Evolutionary conservation across 208 protist genomes (phyloP), one percentile per base, ranked within the genome.

Genomic region (Crithidia sp.): DNA sequence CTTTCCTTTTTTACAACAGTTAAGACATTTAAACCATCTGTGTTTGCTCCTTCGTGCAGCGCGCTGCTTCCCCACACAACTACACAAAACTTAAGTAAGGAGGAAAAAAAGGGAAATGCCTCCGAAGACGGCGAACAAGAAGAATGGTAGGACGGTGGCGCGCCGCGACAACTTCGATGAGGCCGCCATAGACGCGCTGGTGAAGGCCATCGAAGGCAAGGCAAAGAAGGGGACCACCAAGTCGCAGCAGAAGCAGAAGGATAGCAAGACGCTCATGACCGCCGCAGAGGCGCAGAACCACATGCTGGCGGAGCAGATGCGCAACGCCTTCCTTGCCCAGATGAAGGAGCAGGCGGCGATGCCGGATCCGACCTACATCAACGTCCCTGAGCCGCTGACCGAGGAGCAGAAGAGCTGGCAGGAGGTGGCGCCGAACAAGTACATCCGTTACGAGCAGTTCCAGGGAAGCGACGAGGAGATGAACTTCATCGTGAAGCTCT

Each of bases 401-500:
- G 74, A 76, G 62, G 81, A 86, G 74, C 63, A 87, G 62, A 72
- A 52, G 41, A 55, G 16, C 39, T 95, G 90, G 90, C 81, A 90
- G 71, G 78, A 90, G 81, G 82, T 89, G 12, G 83, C 86, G 17
- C 84, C 83, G 13, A 82, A 82, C 55, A 88, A 86, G 71, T 93
- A 91, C 69, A 82, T 96, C 52, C 88, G 89, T 28, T 96, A 94
- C 52, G 85, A 96, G 71, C 87, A 92, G 71, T 96, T 94, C 72
- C 74, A 81, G 61, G 87, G 86, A 28, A 86, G 57, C 57, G 82
- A 94, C 40, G 78, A 84, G 41, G 85, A 98, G 63, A 90, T 99
- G 83, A 70, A 89, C 62, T 89, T 83, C 41, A 97, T 99, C 45
- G 98, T 98, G 47, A 64, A 83, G 10, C 77, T 99, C 13, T 99